Evolutionary conservation across 495 filamentous ascomycete genomes (phyloP).

Genomic region (Poronia punctata): DNA sequence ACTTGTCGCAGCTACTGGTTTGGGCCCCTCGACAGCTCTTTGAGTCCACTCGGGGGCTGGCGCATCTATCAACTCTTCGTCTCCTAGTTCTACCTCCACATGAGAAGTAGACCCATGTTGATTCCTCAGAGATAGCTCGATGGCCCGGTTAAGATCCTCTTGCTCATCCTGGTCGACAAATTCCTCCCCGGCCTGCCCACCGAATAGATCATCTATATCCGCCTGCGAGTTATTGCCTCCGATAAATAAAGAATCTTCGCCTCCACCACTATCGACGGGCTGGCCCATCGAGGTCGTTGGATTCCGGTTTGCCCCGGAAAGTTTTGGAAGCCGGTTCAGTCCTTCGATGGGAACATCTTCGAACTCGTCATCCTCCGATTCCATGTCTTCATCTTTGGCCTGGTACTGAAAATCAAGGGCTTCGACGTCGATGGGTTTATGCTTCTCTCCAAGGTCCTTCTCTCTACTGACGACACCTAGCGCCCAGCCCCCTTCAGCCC

Average conservation of each 20-base stretch:
- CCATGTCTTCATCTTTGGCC: slow-evolving; percentile 49
- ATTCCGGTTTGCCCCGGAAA: background rate
- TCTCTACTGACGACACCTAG: slow-evolving; percentile 82
- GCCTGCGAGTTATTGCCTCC: slow-evolving; percentile 33
- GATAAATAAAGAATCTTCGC: slow-evolving; percentile 64
- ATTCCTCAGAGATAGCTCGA: slow-evolving; percentile 67
- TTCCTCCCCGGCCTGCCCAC: slow-evolving; percentile 17
- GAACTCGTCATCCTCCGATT: slow-evolving; percentile 67
- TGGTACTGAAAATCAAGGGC: slow-evolving; percentile 54
- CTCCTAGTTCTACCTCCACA: slow-evolving; percentile 29
- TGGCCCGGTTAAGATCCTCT: slow-evolving; percentile 71
- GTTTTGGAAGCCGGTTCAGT: slow-evolving; percentile 77
- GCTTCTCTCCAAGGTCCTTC: slow-evolving; percentile 63
- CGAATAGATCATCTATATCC: slow-evolving; percentile 23
- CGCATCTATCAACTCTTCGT: slow-evolving; percentile 41
- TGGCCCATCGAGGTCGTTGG: slow-evolving; percentile 15
- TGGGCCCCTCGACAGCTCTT: slow-evolving; percentile 44
- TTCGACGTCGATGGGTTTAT: slow-evolving; percentile 88
- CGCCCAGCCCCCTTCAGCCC: slow-evolving; percentile 94
- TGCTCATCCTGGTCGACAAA: slow-evolving; percentile 53
- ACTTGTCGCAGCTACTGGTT: slow-evolving; percentile 43
- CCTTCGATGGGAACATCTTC: slow-evolving; percentile 96
- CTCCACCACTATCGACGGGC: slow-evolving; percentile 9
- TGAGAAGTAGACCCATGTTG: slow-evolving; percentile 28
- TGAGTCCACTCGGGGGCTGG: slow-evolving; percentile 48